Evolutionary conservation across 1,284 basidiomycete species (phyloP), one percentile per base, ranked within the genome.

Genomic region (Heterobasidion parviporum): DNA sequence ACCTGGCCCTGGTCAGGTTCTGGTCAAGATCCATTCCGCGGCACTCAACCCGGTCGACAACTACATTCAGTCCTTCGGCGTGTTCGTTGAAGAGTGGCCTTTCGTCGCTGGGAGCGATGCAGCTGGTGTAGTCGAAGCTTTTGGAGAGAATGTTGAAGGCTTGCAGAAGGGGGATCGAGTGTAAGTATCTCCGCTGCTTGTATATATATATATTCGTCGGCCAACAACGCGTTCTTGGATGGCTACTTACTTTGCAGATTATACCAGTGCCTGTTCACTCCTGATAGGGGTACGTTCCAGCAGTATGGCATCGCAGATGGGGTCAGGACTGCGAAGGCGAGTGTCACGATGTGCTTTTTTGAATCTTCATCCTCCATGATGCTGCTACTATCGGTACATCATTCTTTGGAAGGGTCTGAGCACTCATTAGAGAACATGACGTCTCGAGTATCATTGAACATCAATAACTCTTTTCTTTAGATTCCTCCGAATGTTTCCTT

Each of bases 81-180:
- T 68, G 44, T 65, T 71, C 57, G 60, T 70, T 26, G 64, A 68
- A 44, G 12, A 7, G 12, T 45, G 20, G 10, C 76, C 77, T 1
- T 66, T 69, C 1, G 65, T 77, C 9, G 59, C 80, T 5, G 82
- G 82, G 6, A 65, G 64, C n/a, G 78, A 80, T 60, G 72, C 69
- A 20, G 67, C 68, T 14, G 79, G 77, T 6, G 59, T 67, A 1
- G 70, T 79, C 44, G 70, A 70, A 12, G 62, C 66, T 20, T 58
- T 76, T 41, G 75, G 74, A 1, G 61, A 65, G 18, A 69, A 65
- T 3, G 73, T 76, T 10, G 56, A 59, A 0, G 58, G 65, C 36
- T 60, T 78, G 55, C 60, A 62, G 47, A 64, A 68, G 3, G 77
- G 79, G 10, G 76, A 79, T 56, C 69, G 64, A 54, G 72, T 79